A percentile compares a stretch with the other conserved stretches of the same genome.
phyloP scores from a whole-genome alignment of 805 yeast genomes.

The Myxozyma monticola region DNA sequence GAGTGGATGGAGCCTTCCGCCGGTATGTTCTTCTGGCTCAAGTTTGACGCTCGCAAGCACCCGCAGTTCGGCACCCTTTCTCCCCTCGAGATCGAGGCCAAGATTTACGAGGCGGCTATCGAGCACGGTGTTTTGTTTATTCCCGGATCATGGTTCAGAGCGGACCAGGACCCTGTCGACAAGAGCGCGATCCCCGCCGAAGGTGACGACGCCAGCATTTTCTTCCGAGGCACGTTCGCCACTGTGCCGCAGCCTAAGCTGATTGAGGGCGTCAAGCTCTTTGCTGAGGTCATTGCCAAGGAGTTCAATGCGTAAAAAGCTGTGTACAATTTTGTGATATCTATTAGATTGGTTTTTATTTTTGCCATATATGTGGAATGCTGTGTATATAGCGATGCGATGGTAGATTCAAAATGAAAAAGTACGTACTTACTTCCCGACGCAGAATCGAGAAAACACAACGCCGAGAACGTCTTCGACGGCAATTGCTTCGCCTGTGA shows the following conservation, averaged over 20 bases:
- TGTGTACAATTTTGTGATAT: too few relatives aligned
- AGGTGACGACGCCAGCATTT: conserved; percentile 30
- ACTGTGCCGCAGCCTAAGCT: conserved; percentile 43
- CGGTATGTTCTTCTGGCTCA: conserved; percentile 82
- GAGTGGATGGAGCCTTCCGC: conserved; percentile 65
- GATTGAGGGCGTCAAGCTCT: conserved; percentile 39
- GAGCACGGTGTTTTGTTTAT: conserved; percentile 32
- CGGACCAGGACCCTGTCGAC: conserved; percentile 31
- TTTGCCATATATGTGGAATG: too few relatives aligned
- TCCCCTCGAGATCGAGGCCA: conserved; percentile 20
- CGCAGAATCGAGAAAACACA: conserved; percentile 88
- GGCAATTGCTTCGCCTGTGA: conserved; percentile 87
- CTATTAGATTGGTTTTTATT: too few relatives aligned
- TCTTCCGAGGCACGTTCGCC: conserved; percentile 49
- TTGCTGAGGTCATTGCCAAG: conserved; percentile 38
- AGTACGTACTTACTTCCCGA: conserved; percentile 67
- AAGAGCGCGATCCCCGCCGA: conserved; percentile 8
- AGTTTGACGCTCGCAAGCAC: conserved; percentile 74
- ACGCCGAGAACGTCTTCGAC: conserved; percentile 89
- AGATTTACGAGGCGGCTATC: conserved; percentile 29
- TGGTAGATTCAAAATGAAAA: too few relatives aligned
- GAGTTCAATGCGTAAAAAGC: too few relatives aligned
- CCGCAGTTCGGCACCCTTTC: conserved; percentile 58
- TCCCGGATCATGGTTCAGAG: conserved; percentile 34
- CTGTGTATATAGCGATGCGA: too few relatives aligned